A percentile compares a stretch with the other conserved stretches of the same genome.
Conservation (phyloP, 2,329 filamentous ascomycete genomes). For the Alternaria ventricosa region DNA sequence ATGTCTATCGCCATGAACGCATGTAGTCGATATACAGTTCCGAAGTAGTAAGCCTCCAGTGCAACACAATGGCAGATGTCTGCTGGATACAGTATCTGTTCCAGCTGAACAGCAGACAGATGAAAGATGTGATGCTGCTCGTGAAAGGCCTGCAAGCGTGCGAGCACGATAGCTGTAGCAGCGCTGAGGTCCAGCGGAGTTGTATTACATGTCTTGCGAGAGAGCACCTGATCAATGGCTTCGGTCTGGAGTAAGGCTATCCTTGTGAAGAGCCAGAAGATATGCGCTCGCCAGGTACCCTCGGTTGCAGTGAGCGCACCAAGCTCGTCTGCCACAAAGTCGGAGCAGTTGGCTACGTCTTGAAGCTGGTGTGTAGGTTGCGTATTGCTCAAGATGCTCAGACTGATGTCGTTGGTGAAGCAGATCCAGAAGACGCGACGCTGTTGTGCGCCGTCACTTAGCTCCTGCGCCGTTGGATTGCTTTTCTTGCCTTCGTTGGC, state of each 20-base stretch:
- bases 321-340: slow-evolving; percentile 16
- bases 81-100: slow-evolving; percentile 33
- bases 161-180: slow-evolving; percentile 8
- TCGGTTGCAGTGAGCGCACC: slow-evolving; percentile 29
- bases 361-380: slow-evolving; percentile 26
- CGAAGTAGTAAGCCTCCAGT: slow-evolving; percentile 34
- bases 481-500: slow-evolving; percentile 21
- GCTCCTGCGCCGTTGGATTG: not conserved
- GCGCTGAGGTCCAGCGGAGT: slow-evolving; percentile 9
- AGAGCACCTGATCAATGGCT: slow-evolving; percentile 31
- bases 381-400: slow-evolving; percentile 23
- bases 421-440: slow-evolving; percentile 34
- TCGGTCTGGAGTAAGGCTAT: slow-evolving; percentile 32
- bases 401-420: slow-evolving; percentile 26
- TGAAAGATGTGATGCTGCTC: slow-evolving; percentile 30
- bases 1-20: slow-evolving; percentile 21
- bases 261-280: slow-evolving; percentile 25
- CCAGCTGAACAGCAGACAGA: slow-evolving; percentile 20
- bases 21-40: slow-evolving; percentile 29
- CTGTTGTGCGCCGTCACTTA: slow-evolving; percentile 25
- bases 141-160: slow-evolving; percentile 19
- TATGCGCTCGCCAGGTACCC: slow-evolving; percentile 28
- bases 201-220: slow-evolving; percentile 5
- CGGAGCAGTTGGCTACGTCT: slow-evolving; percentile 19
- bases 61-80: slow-evolving; percentile 29